These are phyloP conservation scores for Cordyceps javanica DNA, from an alignment of 2,329 filamentous ascomycete genomes.

Conservation along the genomic window DNA sequence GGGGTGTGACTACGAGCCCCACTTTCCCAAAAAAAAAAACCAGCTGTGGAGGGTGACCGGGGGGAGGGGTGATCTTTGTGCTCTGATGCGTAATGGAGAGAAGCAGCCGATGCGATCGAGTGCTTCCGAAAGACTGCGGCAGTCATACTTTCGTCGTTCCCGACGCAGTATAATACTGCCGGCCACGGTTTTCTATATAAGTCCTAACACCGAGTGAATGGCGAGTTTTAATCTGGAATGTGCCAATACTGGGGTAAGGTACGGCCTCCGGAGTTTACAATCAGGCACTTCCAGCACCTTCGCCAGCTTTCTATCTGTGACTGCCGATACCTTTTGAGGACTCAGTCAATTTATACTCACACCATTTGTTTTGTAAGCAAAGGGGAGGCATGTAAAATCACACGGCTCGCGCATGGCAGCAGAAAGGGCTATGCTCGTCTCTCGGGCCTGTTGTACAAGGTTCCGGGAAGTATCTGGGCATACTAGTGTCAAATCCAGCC, in stretches of 20 bases:
- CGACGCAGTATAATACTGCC: neutral
- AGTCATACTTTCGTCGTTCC: constrained; percentile 2
- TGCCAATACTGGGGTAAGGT: neutral
- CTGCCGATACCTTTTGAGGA: neutral
- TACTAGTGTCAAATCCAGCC: constrained; percentile 6
- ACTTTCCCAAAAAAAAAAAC: constrained; percentile 1
- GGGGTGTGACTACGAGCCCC: neutral
- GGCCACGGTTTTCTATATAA: neutral
- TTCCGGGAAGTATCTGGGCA: neutral
- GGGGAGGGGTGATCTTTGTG: neutral
- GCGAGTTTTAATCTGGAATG: neutral
- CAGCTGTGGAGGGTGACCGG: neutral
- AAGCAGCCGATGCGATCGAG: constrained; percentile 10
- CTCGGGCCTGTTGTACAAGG: neutral
- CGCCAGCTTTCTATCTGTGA: neutral
- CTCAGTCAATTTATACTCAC: neutral
- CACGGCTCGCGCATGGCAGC: neutral
- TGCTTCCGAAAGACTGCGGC: constrained; percentile 3
- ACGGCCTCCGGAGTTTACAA: neutral
- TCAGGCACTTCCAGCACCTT: neutral
- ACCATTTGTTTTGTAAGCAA: neutral
- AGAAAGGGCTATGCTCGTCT: neutral
- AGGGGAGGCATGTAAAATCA: neutral
- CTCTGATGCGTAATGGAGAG: constrained; percentile 5
- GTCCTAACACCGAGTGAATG: neutral